A percentile compares a stretch with the other conserved stretches of the same genome.
Evolutionary conservation across 257 asterid genomes (phyloP).

Genomic region (Henckelia pumila): DNA sequence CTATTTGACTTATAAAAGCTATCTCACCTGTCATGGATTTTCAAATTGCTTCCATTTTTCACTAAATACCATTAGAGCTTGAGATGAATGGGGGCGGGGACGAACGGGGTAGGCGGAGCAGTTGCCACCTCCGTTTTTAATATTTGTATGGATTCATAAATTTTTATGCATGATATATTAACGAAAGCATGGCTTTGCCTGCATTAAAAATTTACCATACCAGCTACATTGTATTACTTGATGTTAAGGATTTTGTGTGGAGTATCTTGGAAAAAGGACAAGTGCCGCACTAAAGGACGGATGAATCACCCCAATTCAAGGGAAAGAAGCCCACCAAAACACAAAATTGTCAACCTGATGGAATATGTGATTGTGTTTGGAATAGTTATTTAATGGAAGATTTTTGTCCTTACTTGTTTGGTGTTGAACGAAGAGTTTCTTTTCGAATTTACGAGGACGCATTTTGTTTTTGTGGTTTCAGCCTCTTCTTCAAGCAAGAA

Average conservation of each 20-base stretch:
- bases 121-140: neutral
- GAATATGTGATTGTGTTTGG: neutral
- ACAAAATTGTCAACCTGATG: too few relatives aligned
- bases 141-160: neutral
- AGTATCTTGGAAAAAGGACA: neutral
- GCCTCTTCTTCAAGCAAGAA: conserved; percentile 99
- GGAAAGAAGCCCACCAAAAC: neutral
- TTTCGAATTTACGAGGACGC: conserved; percentile 1
- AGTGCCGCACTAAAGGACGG: neutral
- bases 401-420: neutral
- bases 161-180: neutral
- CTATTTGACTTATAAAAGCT: neutral
- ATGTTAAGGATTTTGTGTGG: neutral
- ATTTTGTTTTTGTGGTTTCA: conserved; percentile 31
- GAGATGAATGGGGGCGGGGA: neutral
- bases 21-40: neutral
- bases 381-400: neutral
- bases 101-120: neutral
- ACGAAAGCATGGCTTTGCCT: neutral
- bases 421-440: conserved; percentile 1
- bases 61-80: neutral
- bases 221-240: neutral
- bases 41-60: neutral
- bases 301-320: neutral
- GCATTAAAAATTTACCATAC: neutral